Conservation (phyloP, 2,329 filamentous ascomycete genomes). For the Cladophialophora chaetospira region DNA sequence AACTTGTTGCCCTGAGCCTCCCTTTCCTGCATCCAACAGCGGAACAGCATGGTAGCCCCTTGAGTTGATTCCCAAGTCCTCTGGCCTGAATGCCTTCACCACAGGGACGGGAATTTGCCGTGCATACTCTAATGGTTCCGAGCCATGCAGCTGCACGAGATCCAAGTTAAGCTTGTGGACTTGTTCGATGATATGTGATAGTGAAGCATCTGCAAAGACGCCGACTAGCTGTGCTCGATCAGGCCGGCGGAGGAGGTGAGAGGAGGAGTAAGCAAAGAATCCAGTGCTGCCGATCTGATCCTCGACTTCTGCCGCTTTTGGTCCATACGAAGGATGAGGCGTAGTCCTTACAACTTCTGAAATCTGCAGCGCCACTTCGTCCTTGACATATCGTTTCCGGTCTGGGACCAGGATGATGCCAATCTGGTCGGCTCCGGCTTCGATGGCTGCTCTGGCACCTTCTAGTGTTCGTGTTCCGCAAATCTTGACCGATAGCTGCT, state of each 20-base stretch:
- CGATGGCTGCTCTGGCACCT: constrained; percentile 75
- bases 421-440: constrained; percentile 86
- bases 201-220: constrained; percentile 88
- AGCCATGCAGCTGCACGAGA: constrained; percentile 87
- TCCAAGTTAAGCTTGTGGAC: constrained; percentile 78
- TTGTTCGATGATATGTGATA: constrained; percentile 77
- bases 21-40: constrained; percentile 82
- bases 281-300: constrained; percentile 54
- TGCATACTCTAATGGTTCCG: constrained; percentile 91
- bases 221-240: constrained; percentile 78
- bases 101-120: constrained; percentile 87
- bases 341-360: constrained; percentile 70
- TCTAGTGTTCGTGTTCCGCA: constrained; percentile 86
- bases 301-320: constrained; percentile 34
- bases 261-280: constrained; percentile 67
- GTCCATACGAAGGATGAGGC: constrained; percentile 37
- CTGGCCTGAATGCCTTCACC: constrained; percentile 79
- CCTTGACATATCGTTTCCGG: constrained; percentile 75
- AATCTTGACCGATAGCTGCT: constrained; percentile 80
- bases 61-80: constrained; percentile 68
- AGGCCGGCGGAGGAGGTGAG: constrained; percentile 51
- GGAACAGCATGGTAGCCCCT: constrained; percentile 82
- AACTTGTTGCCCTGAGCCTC: constrained; percentile 76
- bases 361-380: constrained; percentile 77
- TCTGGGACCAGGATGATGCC: constrained; percentile 89